phyloP scores from a whole-genome alignment of 139 green algal species.

The Monoraphidium neglectum region DNA sequence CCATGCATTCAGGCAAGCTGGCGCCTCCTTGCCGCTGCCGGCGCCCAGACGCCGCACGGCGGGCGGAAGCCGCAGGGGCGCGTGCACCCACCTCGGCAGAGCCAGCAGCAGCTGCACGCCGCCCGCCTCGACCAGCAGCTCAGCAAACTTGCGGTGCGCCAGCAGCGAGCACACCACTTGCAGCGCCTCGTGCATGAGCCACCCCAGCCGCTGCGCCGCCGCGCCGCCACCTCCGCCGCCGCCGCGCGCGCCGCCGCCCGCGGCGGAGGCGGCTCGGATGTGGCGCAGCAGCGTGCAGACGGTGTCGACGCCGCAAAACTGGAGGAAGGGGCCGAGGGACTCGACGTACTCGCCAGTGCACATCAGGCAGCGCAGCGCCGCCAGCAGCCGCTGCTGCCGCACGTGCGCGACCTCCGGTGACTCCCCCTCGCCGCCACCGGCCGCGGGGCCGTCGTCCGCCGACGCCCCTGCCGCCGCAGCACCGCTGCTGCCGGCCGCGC shows the following conservation, averaged over 20 bases:
- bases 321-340: conserved; percentile 46
- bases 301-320: conserved; percentile 38
- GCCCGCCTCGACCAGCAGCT: conserved; percentile 63
- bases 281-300: conserved; percentile 30
- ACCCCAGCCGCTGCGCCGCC: neutral
- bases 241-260: neutral
- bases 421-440: neutral
- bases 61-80: too few species aligned
- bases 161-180: conserved; percentile 59
- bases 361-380: conserved; percentile 25
- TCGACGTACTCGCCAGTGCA: conserved; percentile 62
- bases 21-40: too few species aligned
- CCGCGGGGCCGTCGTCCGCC: neutral
- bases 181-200: conserved; percentile 47
- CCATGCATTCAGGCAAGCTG: too few species aligned
- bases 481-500: conserved; percentile 2
- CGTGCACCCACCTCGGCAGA: conserved; percentile 46
- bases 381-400: conserved; percentile 20
- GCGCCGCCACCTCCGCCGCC: neutral
- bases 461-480: neutral
- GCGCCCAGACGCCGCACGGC: too few species aligned
- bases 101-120: conserved; percentile 64
- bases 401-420: conserved; percentile 4
- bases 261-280: too few species aligned
- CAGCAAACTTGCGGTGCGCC: conserved; percentile 64